phyloP scores from a whole-genome alignment of 176 grass and related monocot genomes.

The Musa beccarii region DNA sequence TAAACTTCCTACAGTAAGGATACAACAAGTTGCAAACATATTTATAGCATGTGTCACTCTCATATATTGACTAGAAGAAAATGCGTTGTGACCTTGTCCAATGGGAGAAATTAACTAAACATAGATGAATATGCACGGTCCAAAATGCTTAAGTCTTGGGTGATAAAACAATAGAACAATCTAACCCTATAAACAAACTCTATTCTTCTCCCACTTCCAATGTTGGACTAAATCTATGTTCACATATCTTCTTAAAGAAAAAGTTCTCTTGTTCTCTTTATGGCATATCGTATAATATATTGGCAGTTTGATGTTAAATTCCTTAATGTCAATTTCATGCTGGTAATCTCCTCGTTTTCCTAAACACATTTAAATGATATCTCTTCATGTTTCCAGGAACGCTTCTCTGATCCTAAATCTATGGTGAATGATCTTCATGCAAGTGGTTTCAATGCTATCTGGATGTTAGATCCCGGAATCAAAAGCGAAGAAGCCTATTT shows the following conservation, averaged over 20 bases:
- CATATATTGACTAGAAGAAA: too few relatives aligned
- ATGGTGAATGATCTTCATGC: slow-evolving; percentile 69
- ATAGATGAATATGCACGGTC: too few relatives aligned
- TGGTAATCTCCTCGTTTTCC: neutral
- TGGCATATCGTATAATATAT: neutral
- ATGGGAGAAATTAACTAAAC: too few relatives aligned
- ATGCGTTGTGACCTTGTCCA: too few relatives aligned
- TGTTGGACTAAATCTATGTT: too few relatives aligned
- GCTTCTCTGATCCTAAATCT: slow-evolving; percentile 71
- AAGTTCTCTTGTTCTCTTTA: too few relatives aligned
- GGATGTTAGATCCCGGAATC: slow-evolving; percentile 99
- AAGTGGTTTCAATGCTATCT: slow-evolving; percentile 76
- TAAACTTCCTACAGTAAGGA: neutral
- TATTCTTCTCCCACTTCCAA: too few relatives aligned
- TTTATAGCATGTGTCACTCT: too few relatives aligned
- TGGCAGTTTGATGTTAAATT: neutral
- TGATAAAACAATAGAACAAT: too few relatives aligned
- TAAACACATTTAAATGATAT: neutral
- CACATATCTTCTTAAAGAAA: too few relatives aligned
- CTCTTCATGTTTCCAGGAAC: slow-evolving; percentile 29
- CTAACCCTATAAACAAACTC: too few relatives aligned
- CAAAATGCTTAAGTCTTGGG: too few relatives aligned
- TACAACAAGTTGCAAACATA: neutral
- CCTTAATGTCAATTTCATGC: neutral
- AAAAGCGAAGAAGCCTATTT: slow-evolving; percentile 77